Evolutionary conservation across 345 rosid species (phyloP).

Genomic region (Brassica rapa): DNA sequence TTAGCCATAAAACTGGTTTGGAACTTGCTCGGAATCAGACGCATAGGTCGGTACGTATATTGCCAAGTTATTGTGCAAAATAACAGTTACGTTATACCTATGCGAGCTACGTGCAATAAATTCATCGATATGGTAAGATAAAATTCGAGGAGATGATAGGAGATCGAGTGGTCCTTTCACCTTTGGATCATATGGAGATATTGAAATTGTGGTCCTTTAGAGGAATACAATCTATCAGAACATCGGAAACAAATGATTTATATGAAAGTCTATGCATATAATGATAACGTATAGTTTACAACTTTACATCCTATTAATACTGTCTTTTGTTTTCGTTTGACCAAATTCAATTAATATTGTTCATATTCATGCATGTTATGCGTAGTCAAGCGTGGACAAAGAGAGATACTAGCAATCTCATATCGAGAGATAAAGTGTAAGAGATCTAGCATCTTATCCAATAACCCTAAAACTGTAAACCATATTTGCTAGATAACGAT

Average conservation of each 20-base stretch:
- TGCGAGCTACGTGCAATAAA: not conserved
- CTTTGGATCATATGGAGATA: conserved; percentile 17
- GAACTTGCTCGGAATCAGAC: not conserved
- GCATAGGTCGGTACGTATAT: not conserved
- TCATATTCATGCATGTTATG: not conserved
- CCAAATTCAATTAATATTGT: conserved; percentile 2
- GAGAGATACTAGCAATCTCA: not conserved
- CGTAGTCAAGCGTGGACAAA: not conserved
- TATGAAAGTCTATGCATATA: conserved; percentile 21
- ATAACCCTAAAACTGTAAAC: not conserved
- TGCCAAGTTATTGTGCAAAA: not conserved
- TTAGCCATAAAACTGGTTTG: not conserved
- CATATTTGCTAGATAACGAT: not conserved
- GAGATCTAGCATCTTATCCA: not conserved
- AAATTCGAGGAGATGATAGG: not conserved
- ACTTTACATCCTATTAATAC: conserved; percentile 12
- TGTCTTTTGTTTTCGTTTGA: not conserved
- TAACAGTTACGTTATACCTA: not conserved
- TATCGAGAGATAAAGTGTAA: not conserved
- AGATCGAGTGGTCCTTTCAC: conserved; percentile 21
- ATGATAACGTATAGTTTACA: not conserved
- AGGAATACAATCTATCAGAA: conserved; percentile 34
- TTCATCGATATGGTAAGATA: not conserved
- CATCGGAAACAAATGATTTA: conserved; percentile 14
- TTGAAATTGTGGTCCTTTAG: conserved; percentile 34